Evolutionary conservation across 805 yeast genomes (phyloP), one percentile per base, ranked within the genome.

Genomic region (Wickerhamomyces queroliae): DNA sequence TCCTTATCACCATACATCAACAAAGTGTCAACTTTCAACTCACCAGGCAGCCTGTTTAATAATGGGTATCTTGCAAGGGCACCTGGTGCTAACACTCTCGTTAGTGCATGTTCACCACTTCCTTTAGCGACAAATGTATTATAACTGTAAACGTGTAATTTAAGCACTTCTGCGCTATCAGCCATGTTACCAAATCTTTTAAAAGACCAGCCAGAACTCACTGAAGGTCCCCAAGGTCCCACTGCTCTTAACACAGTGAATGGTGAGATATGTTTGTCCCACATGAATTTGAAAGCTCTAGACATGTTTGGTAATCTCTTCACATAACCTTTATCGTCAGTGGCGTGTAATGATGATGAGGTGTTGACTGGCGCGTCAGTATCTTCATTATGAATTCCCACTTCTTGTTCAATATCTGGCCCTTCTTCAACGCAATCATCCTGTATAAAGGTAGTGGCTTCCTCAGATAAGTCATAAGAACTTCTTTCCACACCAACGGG

Each of bases 401-500:
- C 42, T 37, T 67, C 73, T 37, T 53, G 50, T 8, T 57, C 46
- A 9, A 67, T 40, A 40, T 60, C 64, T 23, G 62, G 59, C n/a
- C 53, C 58, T 39, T 51, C 46, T 27, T 40, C 46, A 3, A 45
- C 17, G 5, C 39, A 40, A 18, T 42, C 34, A 11, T n/a, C n/a
- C n/a, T n/a, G n/a, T n/a, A n/a, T n/a, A n/a, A n/a, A n/a, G n/a
- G n/a, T n/a, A n/a, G n/a, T n/a, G n/a, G n/a, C n/a, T n/a, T n/a
- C 11, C 16, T 27, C 10, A 15, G 31, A 27, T 6, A 58, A 34
- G 35, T 60, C 63, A 43, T 48, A 59, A 4, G 46, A 72, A 38
- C 77, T 75, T 35, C 81, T 64, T 49, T 83, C 90, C 11, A 83
- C 76, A 1, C 90, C 90, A 7, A 83, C 89, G 0, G 90, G 90